Evolutionary conservation across 2,329 filamentous ascomycete species (phyloP).

Genomic region (Beauveria sp.): DNA sequence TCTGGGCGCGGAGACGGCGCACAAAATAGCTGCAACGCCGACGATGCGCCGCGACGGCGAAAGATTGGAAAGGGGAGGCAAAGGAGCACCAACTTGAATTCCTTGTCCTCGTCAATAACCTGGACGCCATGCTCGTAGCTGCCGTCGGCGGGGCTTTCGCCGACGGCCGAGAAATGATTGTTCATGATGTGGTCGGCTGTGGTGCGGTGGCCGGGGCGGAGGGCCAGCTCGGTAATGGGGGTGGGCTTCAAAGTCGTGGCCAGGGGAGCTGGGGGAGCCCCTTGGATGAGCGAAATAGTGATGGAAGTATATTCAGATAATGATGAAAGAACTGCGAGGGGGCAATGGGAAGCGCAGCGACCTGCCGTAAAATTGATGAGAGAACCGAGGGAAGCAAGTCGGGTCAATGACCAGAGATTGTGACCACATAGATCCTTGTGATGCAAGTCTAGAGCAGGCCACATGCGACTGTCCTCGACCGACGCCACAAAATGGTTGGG

Average conservation of each 20-base stretch:
- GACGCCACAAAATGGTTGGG: slow-evolving; percentile 9
- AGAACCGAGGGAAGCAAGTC: background rate
- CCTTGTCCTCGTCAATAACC: slow-evolving; percentile 78
- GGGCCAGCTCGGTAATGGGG: slow-evolving; percentile 7
- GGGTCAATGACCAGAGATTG: slow-evolving; percentile 7
- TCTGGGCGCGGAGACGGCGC: slow-evolving; percentile 1
- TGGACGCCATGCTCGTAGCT: slow-evolving; percentile 91
- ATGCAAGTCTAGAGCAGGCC: slow-evolving; percentile 1
- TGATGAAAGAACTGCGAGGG: background rate
- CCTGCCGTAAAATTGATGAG: background rate
- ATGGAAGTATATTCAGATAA: background rate
- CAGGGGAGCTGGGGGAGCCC: slow-evolving; percentile 1
- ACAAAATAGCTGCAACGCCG: background rate
- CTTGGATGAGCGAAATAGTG: background rate
- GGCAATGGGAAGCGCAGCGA: no score
- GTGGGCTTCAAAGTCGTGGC: background rate
- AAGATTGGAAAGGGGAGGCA: slow-evolving; percentile 11
- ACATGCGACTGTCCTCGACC: background rate
- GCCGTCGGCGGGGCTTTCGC: slow-evolving; percentile 54
- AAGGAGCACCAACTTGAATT: slow-evolving; percentile 71
- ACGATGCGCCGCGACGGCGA: background rate
- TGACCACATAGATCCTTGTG: slow-evolving; percentile 10
- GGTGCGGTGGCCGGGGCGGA: background rate
- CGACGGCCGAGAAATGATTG: slow-evolving; percentile 70
- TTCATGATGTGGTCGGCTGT: slow-evolving; percentile 49